A percentile compares a stretch with the other conserved stretches of the same genome.
Evolutionary conservation across 106 monocot species (phyloP).

Genomic region (Triglochin maritima): DNA sequence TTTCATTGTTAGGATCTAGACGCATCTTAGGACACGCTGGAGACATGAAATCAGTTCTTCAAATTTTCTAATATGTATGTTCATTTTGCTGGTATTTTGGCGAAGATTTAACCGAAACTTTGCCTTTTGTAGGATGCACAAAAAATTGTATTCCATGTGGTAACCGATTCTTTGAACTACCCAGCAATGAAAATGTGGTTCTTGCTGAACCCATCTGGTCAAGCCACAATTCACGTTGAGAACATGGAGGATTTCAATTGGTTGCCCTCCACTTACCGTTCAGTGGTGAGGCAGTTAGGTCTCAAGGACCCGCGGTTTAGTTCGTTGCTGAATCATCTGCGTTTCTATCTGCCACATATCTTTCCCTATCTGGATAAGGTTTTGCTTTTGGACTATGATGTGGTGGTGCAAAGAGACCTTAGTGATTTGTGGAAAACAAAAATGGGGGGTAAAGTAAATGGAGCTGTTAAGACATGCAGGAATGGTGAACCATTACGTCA

Average conservation of each 20-base stretch:
- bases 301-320: slow-evolving; percentile 39
- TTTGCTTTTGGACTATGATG: slow-evolving; percentile 85
- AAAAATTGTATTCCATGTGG: slow-evolving; percentile 74
- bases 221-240: slow-evolving; percentile 50
- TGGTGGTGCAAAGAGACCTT: slow-evolving; percentile 70
- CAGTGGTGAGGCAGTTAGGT: slow-evolving; percentile 32
- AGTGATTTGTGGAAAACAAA: slow-evolving; percentile 45
- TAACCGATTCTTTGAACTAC: slow-evolving; percentile 73
- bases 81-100: too few species aligned
- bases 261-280: slow-evolving; percentile 39
- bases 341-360: slow-evolving; percentile 81
- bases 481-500: slow-evolving; percentile 19
- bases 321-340: slow-evolving; percentile 75
- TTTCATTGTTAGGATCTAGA: too few species aligned
- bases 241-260: slow-evolving; percentile 53
- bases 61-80: too few species aligned
- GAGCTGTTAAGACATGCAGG: slow-evolving; percentile 45
- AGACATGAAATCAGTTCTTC: too few species aligned
- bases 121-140: slow-evolving; percentile 48
- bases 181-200: slow-evolving; percentile 96
- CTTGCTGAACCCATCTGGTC: slow-evolving; percentile 42
- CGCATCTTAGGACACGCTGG: too few species aligned
- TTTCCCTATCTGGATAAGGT: slow-evolving; percentile 63
- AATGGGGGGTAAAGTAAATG: slow-evolving; percentile 70
- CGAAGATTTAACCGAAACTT: too few species aligned